Evolutionary conservation across 169 alveolate genomes (phyloP).

Genomic region (Cryptosporidium meleagridis): DNA sequence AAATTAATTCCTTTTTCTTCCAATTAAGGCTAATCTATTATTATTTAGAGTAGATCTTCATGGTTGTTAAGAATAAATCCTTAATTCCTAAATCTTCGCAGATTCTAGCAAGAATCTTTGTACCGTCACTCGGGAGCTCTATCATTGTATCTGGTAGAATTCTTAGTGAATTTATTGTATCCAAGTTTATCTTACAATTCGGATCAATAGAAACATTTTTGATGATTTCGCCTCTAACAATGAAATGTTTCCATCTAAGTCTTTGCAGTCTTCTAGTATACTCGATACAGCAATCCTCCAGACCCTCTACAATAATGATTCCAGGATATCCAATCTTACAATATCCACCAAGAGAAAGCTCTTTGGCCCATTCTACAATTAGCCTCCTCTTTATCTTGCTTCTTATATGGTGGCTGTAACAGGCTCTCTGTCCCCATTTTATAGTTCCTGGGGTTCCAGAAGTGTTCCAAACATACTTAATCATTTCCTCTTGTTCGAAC

Average conservation of each 20-base stretch:
- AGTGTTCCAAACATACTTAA: not conserved
- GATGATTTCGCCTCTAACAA: conserved; percentile 78
- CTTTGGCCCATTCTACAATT: conserved; percentile 80
- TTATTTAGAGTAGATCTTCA: conserved; percentile 77
- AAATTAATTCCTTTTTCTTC: not conserved
- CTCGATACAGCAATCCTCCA: conserved; percentile 79
- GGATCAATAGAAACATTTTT: conserved; percentile 73
- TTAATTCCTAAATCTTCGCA: conserved; percentile 79
- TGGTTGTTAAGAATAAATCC: conserved; percentile 79
- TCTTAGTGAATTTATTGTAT: conserved; percentile 33
- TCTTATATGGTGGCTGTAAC: conserved; percentile 80
- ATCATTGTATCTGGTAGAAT: conserved; percentile 77
- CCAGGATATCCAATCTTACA: conserved; percentile 83
- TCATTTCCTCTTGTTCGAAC: not conserved
- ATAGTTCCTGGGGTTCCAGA: conserved; percentile 2
- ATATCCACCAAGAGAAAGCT: conserved; percentile 80
- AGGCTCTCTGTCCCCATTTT: conserved; percentile 73
- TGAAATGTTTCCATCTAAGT: conserved; percentile 81
- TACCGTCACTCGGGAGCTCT: conserved; percentile 78
- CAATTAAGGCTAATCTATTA: not conserved
- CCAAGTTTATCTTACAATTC: not conserved
- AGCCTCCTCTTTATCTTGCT: conserved; percentile 76
- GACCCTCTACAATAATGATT: conserved; percentile 80
- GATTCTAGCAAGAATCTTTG: conserved; percentile 77
- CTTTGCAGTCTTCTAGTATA: conserved; percentile 80